Conservation (phyloP, 495 filamentous ascomycete genomes). For the Neurospora sublineolata region DNA sequence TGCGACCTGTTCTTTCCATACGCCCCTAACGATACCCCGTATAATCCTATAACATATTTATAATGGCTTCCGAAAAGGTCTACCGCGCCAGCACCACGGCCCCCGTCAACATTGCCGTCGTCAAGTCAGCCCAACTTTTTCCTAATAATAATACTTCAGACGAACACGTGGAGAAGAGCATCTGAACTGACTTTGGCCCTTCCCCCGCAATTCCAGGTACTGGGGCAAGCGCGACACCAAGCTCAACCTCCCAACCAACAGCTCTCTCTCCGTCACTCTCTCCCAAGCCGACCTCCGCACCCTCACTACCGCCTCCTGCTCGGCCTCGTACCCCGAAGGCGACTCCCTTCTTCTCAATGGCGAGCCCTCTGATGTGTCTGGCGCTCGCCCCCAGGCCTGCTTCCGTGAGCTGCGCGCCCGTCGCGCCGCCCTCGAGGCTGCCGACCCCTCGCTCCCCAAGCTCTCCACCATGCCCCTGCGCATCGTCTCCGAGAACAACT, state of each 20-base stretch:
- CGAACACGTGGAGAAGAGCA: not conserved
- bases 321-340: conserved; percentile 50
- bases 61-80: conserved; percentile 46
- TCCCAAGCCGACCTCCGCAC: conserved; percentile 89
- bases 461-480: conserved; percentile 63
- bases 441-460: conserved; percentile 60
- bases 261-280: conserved; percentile 89
- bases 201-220: conserved; percentile 48
- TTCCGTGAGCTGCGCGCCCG: conserved; percentile 72
- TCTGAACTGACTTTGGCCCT: conserved; percentile 3
- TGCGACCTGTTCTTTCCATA: not conserved
- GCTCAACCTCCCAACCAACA: conserved; percentile 94
- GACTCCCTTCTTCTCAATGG: conserved; percentile 82
- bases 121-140: conserved; percentile 54
- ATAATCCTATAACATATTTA: not conserved
- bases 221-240: conserved; percentile 93
- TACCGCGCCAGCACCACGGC: conserved; percentile 91
- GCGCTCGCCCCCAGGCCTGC: conserved; percentile 81
- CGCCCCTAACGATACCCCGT: not conserved
- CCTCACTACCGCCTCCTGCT: conserved; percentile 91
- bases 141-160: not conserved
- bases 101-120: conserved; percentile 97
- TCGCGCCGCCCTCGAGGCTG: conserved; percentile 59
- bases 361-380: conserved; percentile 68
- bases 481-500: conserved; percentile 92